These are phyloP conservation scores for Ilex paraguariensis DNA, from an alignment of 305 asterid genomes.

Conservation along the genomic window DNA sequence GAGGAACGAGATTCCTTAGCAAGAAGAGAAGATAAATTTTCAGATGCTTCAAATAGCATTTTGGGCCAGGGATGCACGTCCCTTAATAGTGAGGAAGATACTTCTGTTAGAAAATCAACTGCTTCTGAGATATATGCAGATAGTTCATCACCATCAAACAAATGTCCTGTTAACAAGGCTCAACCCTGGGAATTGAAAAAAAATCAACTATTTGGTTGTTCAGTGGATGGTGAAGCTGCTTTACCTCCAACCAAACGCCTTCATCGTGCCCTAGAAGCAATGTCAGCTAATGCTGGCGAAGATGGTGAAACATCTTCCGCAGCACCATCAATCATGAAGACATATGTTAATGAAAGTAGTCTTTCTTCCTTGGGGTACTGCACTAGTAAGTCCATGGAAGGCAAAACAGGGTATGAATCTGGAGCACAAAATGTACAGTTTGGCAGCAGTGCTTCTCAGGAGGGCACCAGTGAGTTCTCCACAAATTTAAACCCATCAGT, in stretches of 20 bases:
- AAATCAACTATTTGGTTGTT: constrained; percentile 31
- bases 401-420: constrained; percentile 31
- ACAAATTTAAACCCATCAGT: constrained; percentile 18
- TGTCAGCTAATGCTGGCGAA: constrained; percentile 92
- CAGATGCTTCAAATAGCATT: constrained; percentile 36
- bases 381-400: constrained; percentile 31
- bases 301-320: constrained; percentile 43
- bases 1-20: constrained; percentile 35
- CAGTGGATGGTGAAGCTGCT: constrained; percentile 79
- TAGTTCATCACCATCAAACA: constrained; percentile 30
- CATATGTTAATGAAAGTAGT: constrained; percentile 29
- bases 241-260: constrained; percentile 91
- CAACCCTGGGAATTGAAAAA: constrained; percentile 48
- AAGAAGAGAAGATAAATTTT: constrained; percentile 39
- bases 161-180: constrained; percentile 38
- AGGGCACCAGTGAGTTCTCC: constrained; percentile 29
- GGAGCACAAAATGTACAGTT: constrained; percentile 28
- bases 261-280: constrained; percentile 94
- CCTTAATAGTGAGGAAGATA: constrained; percentile 42
- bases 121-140: constrained; percentile 24
- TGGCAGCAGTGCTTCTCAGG: constrained; percentile 24
- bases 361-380: constrained; percentile 31
- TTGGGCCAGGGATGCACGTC: constrained; percentile 30
- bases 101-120: constrained; percentile 32
- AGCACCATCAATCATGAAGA: constrained; percentile 33